Base-by-base conservation (phyloP, 345 rosid species). In the Arabis hirsuta region DNA sequence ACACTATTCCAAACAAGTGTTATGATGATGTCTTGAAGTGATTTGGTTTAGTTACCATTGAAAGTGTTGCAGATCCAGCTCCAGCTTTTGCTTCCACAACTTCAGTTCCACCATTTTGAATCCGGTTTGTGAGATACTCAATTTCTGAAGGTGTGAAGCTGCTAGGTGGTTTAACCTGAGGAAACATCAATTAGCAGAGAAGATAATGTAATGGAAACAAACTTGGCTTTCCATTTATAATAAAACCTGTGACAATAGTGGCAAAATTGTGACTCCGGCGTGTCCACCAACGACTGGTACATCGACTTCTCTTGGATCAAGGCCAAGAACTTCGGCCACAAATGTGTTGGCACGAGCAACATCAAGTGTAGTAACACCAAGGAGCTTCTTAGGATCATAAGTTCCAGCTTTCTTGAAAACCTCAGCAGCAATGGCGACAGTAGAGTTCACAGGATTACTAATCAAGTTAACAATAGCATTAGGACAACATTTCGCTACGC, bases 261-360 rank as follows among this genome's bases (percentile, higher is more conserved):
- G 99, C 85, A 95, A 83, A 43, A 92, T 92, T 13, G 99, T 92
- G 69, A 92, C 92, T 69, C 98, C 98, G 0, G 98, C 81, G 71
- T 96, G 99, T 65, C 99, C 99, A 20, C 96, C 99, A 53, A 92
- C 94, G 38, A 96, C 99, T 11, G 99, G 99, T 74, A 90, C 97
- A 79, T 87, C 89, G 9, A 92, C 97, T 76, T 90, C 92, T 81
- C 96, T 83, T 36, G 98, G 99, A 82, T 95, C 96, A 74, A 90
- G 90, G 48, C 97, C 98, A 73, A 96, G 81, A 74, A 92, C 92
- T 81, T 96, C 99, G 26, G 97, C 99, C 85, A 90, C 96, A 73
- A 90, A 92, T 29, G 96, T 92, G 73, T 90, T 92, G 13, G 98
- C 98, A 76, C 92, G 82, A 56, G 86, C 92, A 64, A 90, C 91